Evolutionary conservation across 177 flowering plant species (phyloP), one percentile per base, ranked within the genome.

Genomic region (Vitis hybrid): DNA sequence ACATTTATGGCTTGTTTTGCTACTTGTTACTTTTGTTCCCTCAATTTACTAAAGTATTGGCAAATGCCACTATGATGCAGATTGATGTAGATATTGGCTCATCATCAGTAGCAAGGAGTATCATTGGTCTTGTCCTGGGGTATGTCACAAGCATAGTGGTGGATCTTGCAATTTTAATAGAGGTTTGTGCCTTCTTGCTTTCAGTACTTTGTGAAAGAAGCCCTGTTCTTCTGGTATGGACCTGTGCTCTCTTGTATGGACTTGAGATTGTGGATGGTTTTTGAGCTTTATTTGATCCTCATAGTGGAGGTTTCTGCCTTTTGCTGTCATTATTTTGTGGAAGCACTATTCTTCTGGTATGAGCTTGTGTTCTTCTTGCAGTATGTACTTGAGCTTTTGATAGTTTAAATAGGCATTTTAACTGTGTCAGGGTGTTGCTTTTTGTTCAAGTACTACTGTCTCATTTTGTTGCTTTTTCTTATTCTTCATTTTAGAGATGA

Each of bases 81-180:
- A 86, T 95, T 76, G 99, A 91, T 83, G 97, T 95, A 61, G 98
- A 95, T 84, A 91, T 95, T 76, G 97, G 99, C 68, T 95, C 98
- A 65, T 95, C 99, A 57, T 88, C 99, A 62, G 99, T 95, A 32
- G 99, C 99, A 51, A 89, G 85, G 76, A 80, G 97, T 69, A 86
- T 93, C 71, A 86, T 95, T 53, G 83, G 96, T 58, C 90, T 93
- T 71, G 99, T 95, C 65, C 91, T 95, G 63, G 98, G 98, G 81
- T 91, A 90, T 68, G 91, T 95, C 63, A 95, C 99, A 58, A 93
- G 97, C 84, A 65, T 95, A 53, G 97, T 93, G 46, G 97, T 95
- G 59, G 98, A 95, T 85, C 94, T 95, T 66, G 99, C 94, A 53
- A 86, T 95, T 72, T 65, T 93, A 58, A 78, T 95, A 58, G 97